Percentiles rank a stretch among this genome's conserved stretches.
Conservation (phyloP, 306 rosid species). For the Begonia masoniana region DNA sequence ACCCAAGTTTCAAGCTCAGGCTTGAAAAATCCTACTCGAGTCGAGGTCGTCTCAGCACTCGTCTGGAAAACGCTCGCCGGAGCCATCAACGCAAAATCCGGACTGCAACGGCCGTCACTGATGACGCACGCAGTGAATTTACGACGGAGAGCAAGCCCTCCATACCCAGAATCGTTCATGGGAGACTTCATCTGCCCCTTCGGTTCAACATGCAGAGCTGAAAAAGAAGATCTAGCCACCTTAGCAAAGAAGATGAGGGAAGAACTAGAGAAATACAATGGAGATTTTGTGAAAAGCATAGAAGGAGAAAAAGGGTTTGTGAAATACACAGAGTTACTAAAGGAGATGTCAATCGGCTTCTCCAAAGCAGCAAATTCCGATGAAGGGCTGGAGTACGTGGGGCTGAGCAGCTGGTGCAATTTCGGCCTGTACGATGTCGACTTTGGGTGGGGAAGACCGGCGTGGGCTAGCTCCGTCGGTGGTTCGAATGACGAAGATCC, state of each 20-base stretch:
- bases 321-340: background rate
- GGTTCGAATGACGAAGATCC: background rate
- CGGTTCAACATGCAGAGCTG: background rate
- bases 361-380: background rate
- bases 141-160: background rate
- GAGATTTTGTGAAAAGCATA: background rate
- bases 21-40: background rate
- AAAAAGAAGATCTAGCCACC: background rate
- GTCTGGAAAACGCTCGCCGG: background rate
- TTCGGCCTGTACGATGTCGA: background rate
- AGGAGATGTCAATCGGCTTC: background rate
- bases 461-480: background rate
- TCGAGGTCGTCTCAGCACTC: background rate
- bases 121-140: background rate
- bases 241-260: background rate
- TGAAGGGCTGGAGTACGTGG: background rate
- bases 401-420: constrained; percentile 1
- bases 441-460: background rate
- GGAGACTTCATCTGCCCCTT: background rate
- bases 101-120: background rate
- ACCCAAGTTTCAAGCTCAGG: background rate
- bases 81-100: background rate
- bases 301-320: background rate
- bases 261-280: background rate
- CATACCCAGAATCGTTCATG: background rate